Percentiles rank a stretch among this genome's conserved stretches.
Conservation (phyloP, 148 eudicot genomes). For the Bassia scoparia region DNA sequence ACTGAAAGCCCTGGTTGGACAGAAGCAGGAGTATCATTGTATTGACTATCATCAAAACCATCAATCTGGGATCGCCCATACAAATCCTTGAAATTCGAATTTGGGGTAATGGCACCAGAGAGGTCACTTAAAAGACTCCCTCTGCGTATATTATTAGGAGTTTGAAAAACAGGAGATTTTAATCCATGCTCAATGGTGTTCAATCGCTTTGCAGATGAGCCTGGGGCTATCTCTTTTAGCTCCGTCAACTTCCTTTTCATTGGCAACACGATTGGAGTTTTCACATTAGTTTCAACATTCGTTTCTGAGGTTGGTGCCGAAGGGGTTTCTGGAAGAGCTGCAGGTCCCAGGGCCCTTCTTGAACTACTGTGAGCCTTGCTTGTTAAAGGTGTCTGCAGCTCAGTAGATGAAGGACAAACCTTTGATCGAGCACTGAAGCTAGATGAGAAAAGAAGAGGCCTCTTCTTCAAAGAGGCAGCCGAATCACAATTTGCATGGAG, state of each 20-base stretch:
- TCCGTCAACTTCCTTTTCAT: slow-evolving; percentile 84
- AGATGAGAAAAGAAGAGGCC: slow-evolving; percentile 48
- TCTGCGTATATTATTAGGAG: slow-evolving; percentile 57
- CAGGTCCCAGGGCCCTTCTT: slow-evolving; percentile 34
- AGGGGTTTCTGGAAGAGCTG: slow-evolving; percentile 41
- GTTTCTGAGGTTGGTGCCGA: slow-evolving; percentile 37
- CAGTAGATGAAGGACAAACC: slow-evolving; percentile 33
- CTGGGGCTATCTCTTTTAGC: slow-evolving; percentile 42
- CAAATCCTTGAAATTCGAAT: slow-evolving; percentile 46
- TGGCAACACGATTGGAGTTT: slow-evolving; percentile 75
- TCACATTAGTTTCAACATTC: slow-evolving; percentile 42
- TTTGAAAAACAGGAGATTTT: slow-evolving; percentile 57
- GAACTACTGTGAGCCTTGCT: slow-evolving; percentile 37
- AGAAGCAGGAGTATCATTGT: slow-evolving; percentile 31
- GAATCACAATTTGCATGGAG: slow-evolving; percentile 38
- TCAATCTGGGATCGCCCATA: slow-evolving; percentile 42
- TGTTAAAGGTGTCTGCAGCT: slow-evolving; percentile 36
- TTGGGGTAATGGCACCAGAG: slow-evolving; percentile 44
- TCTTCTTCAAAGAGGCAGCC: slow-evolving; percentile 53
- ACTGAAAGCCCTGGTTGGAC: slow-evolving; percentile 41
- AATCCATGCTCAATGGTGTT: slow-evolving; percentile 55
- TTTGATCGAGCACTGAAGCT: slow-evolving; percentile 42
- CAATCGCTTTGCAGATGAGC: slow-evolving; percentile 51
- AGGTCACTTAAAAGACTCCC: slow-evolving; percentile 50
- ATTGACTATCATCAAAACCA: slow-evolving; percentile 50